Evolutionary conservation across 2,329 filamentous ascomycete species (phyloP).

Genomic region (Colletotrichum costaricense): DNA sequence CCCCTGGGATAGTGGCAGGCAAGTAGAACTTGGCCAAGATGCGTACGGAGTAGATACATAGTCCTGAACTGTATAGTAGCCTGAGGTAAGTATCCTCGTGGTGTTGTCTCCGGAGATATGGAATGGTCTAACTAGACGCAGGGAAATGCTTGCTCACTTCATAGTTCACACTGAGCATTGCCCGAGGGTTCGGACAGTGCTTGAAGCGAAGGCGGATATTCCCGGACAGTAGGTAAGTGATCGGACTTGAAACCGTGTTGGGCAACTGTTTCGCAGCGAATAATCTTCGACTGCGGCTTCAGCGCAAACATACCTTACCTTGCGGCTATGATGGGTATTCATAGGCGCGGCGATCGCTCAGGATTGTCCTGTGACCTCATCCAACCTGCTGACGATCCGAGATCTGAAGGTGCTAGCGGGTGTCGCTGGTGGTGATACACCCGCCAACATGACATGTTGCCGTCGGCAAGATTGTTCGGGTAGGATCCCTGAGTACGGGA

Average conservation of each 20-base stretch:
- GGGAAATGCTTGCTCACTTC: background rate
- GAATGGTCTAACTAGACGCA: background rate
- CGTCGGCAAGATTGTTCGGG: background rate
- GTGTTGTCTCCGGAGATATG: background rate
- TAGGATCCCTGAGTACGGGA: background rate
- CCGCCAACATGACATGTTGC: background rate
- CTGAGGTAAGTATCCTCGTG: background rate
- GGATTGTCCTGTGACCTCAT: background rate
- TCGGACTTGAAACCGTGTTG: conserved; percentile 20
- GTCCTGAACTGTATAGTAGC: no score
- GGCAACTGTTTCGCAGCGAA: conserved; percentile 15
- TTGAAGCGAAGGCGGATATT: conserved; percentile 7
- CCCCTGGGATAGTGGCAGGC: conserved; percentile 20
- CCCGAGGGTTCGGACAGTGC: background rate
- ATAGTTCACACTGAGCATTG: background rate
- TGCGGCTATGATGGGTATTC: background rate
- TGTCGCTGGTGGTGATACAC: background rate
- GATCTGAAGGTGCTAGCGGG: background rate
- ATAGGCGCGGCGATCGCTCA: background rate
- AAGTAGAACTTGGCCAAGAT: conserved; percentile 14
- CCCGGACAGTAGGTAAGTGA: background rate
- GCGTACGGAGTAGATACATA: background rate
- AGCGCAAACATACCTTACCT: background rate
- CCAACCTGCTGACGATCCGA: background rate
- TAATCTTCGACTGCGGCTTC: background rate